phyloP scores from a whole-genome alignment of 306 rosid genomes.

The Cicer chorassanicum region DNA sequence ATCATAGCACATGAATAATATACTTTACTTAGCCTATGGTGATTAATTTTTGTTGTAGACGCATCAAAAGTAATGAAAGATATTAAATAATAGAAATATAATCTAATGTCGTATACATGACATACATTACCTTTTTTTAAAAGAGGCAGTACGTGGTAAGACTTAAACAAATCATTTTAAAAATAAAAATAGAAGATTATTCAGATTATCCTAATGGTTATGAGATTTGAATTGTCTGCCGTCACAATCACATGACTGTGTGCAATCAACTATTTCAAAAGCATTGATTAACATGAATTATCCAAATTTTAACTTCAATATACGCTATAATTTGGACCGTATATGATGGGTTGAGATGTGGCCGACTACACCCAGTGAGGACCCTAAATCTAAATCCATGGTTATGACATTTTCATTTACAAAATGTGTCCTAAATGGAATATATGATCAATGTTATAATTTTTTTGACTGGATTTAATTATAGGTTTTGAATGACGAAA shows the following conservation, averaged over 20 bases:
- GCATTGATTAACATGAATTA: no score
- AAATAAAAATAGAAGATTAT: background rate
- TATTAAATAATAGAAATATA: background rate
- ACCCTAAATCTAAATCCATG: background rate
- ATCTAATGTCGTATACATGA: background rate
- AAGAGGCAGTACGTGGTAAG: background rate
- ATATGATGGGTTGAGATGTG: no score
- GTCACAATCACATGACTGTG: no score
- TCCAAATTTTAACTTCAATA: no score
- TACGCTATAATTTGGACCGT: no score
- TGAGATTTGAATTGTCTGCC: no score
- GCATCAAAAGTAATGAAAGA: background rate
- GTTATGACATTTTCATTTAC: background rate
- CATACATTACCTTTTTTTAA: background rate
- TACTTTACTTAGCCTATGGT: background rate
- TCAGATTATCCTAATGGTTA: background rate
- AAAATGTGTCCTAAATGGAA: background rate
- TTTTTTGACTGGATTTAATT: background rate
- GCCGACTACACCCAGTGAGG: no score
- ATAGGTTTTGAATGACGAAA: slow-evolving; percentile 84
- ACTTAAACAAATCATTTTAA: background rate
- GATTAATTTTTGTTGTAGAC: background rate
- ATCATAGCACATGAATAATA: background rate
- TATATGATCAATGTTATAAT: background rate
- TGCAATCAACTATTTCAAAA: no score